Conservation (phyloP, 257 asterid species). For the Ballota nigra region DNA sequence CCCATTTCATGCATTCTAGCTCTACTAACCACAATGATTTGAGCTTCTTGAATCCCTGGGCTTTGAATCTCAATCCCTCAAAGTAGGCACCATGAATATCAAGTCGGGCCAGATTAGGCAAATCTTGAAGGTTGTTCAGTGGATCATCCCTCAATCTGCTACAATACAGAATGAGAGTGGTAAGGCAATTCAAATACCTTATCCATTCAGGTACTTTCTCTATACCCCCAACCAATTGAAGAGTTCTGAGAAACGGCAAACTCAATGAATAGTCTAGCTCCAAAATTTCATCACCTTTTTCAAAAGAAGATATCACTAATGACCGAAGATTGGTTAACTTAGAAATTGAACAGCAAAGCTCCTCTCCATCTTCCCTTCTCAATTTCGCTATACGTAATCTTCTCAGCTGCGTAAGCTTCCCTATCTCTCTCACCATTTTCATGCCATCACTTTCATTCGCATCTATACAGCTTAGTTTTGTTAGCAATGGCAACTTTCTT, state of each 20-base stretch:
- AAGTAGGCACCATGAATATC: background rate
- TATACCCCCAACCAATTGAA: background rate
- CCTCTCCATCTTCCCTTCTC: constrained; percentile 32
- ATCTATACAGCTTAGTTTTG: background rate
- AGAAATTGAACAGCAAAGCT: constrained; percentile 27
- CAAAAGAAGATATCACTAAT: background rate
- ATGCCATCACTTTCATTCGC: background rate
- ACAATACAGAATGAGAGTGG: background rate
- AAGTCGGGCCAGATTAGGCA: background rate
- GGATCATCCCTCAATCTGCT: background rate
- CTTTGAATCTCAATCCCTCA: constrained; percentile 5
- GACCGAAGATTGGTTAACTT: constrained; percentile 6
- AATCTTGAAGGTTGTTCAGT: background rate
- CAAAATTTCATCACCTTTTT: constrained; percentile 1
- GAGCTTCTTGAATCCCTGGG: background rate
- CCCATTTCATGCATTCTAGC: background rate
- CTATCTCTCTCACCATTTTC: constrained; percentile 4
- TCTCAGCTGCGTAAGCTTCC: constrained; percentile 25
- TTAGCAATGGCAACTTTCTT: background rate
- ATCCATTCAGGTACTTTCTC: constrained; percentile 26
- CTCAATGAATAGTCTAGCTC: background rate
- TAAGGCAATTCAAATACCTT: background rate
- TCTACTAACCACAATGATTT: background rate
- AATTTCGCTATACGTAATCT: constrained; percentile 20
- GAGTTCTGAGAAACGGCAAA: background rate